A percentile compares a stretch with the other conserved stretches of the same genome.
phyloP scores from a whole-genome alignment of 345 rosid genomes.

The Odontarrhena argentea region DNA sequence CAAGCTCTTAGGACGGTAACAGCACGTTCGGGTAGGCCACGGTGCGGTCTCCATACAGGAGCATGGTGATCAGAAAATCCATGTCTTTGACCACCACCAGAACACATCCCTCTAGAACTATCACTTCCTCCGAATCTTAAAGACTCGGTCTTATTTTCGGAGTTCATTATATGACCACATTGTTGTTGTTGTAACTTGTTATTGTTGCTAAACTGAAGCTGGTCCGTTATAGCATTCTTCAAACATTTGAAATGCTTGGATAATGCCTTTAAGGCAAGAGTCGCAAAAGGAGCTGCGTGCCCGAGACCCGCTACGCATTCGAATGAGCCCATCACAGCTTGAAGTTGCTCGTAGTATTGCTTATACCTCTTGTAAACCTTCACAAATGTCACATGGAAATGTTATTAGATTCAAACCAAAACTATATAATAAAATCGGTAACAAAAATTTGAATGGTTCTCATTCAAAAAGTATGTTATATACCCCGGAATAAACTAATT shows the following conservation, averaged over 20 bases:
- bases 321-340: constrained; percentile 73
- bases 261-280: constrained; percentile 67
- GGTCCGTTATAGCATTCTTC: constrained; percentile 75
- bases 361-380: constrained; percentile 84
- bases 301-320: constrained; percentile 83
- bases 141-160: constrained; percentile 52
- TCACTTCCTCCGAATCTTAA: constrained; percentile 50
- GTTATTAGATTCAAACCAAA: constrained; percentile 18
- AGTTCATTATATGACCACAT: constrained; percentile 36
- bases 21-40: constrained; percentile 91
- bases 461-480: constrained; percentile 29
- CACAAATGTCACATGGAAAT: constrained; percentile 27
- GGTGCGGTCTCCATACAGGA: constrained; percentile 88
- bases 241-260: constrained; percentile 78
- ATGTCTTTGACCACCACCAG: constrained; percentile 48
- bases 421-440: not conserved
- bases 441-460: not conserved
- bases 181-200: constrained; percentile 41
- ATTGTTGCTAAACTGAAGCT: constrained; percentile 63
- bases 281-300: constrained; percentile 81
- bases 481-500: constrained; percentile 38
- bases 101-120: constrained; percentile 40
- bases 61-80: constrained; percentile 66
- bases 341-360: constrained; percentile 82
- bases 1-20: constrained; percentile 83